Base-by-base conservation (phyloP, 1,284 basidiomycete species). In the Thecaphora frezii region DNA sequence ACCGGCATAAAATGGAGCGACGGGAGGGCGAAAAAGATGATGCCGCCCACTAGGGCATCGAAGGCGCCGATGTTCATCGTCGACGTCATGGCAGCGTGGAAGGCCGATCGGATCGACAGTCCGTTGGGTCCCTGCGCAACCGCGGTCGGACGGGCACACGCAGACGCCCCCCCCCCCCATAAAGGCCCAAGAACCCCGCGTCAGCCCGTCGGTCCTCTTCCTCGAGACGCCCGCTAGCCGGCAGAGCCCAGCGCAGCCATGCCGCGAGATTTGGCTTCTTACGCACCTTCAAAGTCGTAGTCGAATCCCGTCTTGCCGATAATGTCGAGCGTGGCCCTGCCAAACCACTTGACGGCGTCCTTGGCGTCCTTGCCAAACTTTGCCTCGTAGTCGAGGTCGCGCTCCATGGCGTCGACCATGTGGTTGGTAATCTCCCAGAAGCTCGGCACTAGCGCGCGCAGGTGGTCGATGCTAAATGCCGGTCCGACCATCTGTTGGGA, bases 271-370 rank as follows among this genome's bases (percentile, higher is more conserved):
- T n/a, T n/a, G n/a, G n/a, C n/a, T n/a, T n/a, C n/a, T n/a, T n/a
- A 5, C 69, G 36, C 1, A 69, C 71, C 22, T 49, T 48, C 12
- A 33, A 76, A 78, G 19, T 58, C 46, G 45, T 69, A 66, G 25
- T 64, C 60, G 48, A 78, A 78, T 2, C 75, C 76, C 5, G 71
- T 61, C 44, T 71, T 67, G 26, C 76, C 76, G 42, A 78, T 77
- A 44, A 78, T 77, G 43, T 73, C 71, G 24, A 73, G 56, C 54
- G 67, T 73, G 4, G 66, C 63, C 28, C 68, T 58, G 19, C 61
- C 64, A 13, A 73, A 58, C 40, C 56, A 73, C 51, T 69, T 67
- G 10, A 58, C 66, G 13, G 62, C 55, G 42, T 73, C 71, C 0
- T 69, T 48, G n/a, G 40, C 30, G n/a, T 48, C 58, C 33, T 36